phyloP scores from a whole-genome alignment of 805 yeast species.

The Starmerella potacharoeniae region DNA sequence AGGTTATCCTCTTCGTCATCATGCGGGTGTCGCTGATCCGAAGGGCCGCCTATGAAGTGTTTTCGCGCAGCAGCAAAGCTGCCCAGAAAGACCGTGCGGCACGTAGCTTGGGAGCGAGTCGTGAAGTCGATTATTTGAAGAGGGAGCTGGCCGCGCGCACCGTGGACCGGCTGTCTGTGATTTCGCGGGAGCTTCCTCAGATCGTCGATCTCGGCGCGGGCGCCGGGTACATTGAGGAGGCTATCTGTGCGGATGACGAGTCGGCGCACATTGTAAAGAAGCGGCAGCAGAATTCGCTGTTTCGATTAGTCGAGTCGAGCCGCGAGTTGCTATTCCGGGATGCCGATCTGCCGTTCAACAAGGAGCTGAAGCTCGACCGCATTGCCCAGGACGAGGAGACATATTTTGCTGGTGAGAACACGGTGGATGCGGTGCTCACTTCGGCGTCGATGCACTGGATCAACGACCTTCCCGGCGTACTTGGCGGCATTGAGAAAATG shows the following conservation, averaged over 20 bases:
- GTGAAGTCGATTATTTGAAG: slow-evolving; percentile 58
- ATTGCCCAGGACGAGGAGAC: slow-evolving; percentile 58
- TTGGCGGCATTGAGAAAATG: slow-evolving; percentile 44
- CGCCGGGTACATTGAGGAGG: slow-evolving; percentile 49
- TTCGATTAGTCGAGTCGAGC: slow-evolving; percentile 60
- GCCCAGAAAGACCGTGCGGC: slow-evolving; percentile 51
- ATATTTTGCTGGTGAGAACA: slow-evolving; percentile 27
- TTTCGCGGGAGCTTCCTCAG: slow-evolving; percentile 49
- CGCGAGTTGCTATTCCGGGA: slow-evolving; percentile 44
- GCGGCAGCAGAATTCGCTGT: slow-evolving; percentile 36
- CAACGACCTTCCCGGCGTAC: slow-evolving; percentile 63
- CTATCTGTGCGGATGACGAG: slow-evolving; percentile 31
- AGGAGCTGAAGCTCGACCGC: slow-evolving; percentile 37
- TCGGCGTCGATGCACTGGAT: slow-evolving; percentile 75
- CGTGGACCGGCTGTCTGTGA: slow-evolving; percentile 62
- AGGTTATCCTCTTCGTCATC: background rate
- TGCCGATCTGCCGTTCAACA: slow-evolving; percentile 34
- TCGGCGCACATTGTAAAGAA: slow-evolving; percentile 44
- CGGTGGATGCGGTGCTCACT: slow-evolving; percentile 61
- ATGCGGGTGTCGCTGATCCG: slow-evolving; percentile 8
- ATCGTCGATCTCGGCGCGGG: slow-evolving; percentile 66
- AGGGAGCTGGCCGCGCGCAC: slow-evolving; percentile 64
- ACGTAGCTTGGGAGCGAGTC: slow-evolving; percentile 34
- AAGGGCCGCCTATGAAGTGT: slow-evolving; percentile 40
- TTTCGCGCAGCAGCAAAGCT: slow-evolving; percentile 51